These are phyloP conservation scores for Harrya chromipes DNA, from an alignment of 768 basidiomycete species.

Conservation along the genomic window DNA sequence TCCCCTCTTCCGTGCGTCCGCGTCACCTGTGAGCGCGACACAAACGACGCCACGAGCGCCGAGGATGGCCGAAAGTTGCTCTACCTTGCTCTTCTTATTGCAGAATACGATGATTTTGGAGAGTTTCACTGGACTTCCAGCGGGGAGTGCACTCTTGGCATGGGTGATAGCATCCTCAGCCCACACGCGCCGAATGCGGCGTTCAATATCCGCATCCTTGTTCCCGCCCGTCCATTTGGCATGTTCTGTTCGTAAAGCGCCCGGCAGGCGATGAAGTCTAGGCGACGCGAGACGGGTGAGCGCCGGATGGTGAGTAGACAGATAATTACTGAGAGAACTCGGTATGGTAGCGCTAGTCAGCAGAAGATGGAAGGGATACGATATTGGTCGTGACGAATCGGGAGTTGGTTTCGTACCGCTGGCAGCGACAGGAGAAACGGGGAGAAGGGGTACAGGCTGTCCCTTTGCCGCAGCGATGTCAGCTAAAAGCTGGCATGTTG, in stretches of 20 bases:
- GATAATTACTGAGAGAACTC: conserved; percentile 61
- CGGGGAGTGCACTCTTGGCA: conserved; percentile 23
- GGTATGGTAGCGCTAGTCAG: conserved; percentile 89
- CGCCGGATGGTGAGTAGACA: conserved; percentile 57
- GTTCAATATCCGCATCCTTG: conserved; percentile 75
- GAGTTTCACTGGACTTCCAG: conserved; percentile 31
- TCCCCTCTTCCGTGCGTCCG: conserved; percentile 57
- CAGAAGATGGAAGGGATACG: conserved; percentile 78
- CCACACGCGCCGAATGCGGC: conserved; percentile 72
- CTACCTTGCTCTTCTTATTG: conserved; percentile 70
- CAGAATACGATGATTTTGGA: conserved; percentile 82
- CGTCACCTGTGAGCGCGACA: conserved; percentile 62
- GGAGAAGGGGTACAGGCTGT: conserved; percentile 17
- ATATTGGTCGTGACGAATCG: conserved; percentile 15
- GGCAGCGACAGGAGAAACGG: conserved; percentile 19
- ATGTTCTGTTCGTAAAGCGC: conserved; percentile 66
- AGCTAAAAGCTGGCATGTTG: conserved; percentile 65
- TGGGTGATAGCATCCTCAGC: conserved; percentile 51
- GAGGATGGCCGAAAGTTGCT: conserved; percentile 57
- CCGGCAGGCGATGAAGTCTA: conserved; percentile 73
- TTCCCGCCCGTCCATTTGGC: conserved; percentile 77
- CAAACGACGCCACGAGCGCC: conserved; percentile 57
- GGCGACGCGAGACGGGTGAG: conserved; percentile 79
- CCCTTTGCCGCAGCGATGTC: conserved; percentile 67
- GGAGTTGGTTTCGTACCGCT: conserved; percentile 3